Evolutionary conservation across 768 basidiomycete genomes (phyloP).

Genomic region (Termitomyces sp.): DNA sequence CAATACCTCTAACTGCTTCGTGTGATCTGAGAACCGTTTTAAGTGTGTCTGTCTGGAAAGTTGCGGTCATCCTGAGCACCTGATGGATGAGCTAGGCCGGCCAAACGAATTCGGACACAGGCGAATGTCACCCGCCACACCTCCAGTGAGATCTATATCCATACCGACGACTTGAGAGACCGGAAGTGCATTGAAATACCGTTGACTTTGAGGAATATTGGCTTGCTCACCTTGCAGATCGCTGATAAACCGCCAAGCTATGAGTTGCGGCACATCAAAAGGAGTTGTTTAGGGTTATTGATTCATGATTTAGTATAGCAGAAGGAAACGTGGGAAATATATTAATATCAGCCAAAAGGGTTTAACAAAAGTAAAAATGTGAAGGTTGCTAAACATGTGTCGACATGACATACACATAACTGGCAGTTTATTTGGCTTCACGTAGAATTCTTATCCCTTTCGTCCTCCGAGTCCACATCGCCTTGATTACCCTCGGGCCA

Average conservation of each 20-base stretch:
- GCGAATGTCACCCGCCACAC: not conserved
- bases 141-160: not conserved
- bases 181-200: not conserved
- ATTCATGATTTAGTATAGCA: no score
- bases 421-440: not conserved
- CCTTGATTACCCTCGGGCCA: constrained; percentile 16
- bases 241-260: not conserved
- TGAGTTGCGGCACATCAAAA: not conserved
- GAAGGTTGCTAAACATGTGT: no score
- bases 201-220: not conserved
- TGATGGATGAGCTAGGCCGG: not conserved
- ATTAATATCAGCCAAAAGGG: constrained; percentile 2
- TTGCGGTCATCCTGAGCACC: not conserved
- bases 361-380: no score
- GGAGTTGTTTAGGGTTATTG: constrained; percentile 4
- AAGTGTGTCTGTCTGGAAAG: not conserved
- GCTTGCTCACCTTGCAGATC: not conserved
- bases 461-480: constrained; percentile 16
- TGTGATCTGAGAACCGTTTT: not conserved
- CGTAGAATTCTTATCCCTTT: constrained; percentile 6
- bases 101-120: no score
- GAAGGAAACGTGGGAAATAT: not conserved
- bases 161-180: not conserved
- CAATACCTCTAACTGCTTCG: constrained; percentile 24
- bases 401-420: not conserved